Evolutionary conservation across 202 grass and related monocot genomes (phyloP), one percentile per base, ranked within the genome.

Genomic region (Carex sylvatica): DNA sequence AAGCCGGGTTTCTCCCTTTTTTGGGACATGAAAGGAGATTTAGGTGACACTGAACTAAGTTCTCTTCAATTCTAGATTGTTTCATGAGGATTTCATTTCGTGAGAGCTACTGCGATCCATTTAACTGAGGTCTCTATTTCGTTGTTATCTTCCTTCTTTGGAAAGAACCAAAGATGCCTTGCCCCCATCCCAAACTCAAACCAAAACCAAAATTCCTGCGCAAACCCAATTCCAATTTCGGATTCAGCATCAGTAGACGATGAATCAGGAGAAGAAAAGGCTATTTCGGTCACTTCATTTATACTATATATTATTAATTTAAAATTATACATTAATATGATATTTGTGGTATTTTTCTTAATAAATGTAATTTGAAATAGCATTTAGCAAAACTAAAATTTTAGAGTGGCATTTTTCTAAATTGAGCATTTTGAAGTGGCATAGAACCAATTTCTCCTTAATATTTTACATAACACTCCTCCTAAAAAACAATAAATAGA

Each of bases 21-120:
- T 78, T 55, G 24, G 77, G 54, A 42, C 58, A 80, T 80, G 54
- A 59, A 61, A 61, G 77, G 55, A 36, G 77, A 80, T 64, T 80
- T 80, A 47, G 38, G 54, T 64, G 83, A 40, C 30, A 86, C 84
- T 78, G 71, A 81, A 61, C 40, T 61, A 49, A 58, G 82, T 80
- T 82, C 42, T 78, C 74, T 70, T 73, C 65, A 71, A 64, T 68
- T 79, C 54, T 82, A 83, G 56, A 71, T 26, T 80, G 44, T 91
- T 91, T 89, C 87, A 94, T 92, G 94, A 97, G 89, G 88, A 87
- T 84, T 84, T 92, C 89, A 78, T 89, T 86, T 85, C 88, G 91
- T 84, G 90, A 90, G 88, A 92, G 82, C 70, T 74, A 91, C 84
- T 93, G 89, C 88, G 65, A 87, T 79, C 68, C 67, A 51, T 78